Base-by-base conservation (phyloP, 805 yeast species). In the Saturnispora besseyi region DNA sequence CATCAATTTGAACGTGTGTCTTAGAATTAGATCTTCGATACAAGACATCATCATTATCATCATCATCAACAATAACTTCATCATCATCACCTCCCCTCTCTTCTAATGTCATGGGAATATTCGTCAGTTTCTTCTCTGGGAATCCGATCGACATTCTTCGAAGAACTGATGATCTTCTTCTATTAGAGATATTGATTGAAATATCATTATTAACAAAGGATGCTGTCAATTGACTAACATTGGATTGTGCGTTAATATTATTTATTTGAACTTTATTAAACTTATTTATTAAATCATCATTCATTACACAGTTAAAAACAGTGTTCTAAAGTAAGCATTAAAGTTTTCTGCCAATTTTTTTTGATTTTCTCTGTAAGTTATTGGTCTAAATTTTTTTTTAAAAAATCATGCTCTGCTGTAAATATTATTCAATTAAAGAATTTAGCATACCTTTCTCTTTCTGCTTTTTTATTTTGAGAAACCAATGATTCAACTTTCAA, bases 381-480 rank as follows among this genome's bases (percentile, higher is more conserved):
- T 18, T 18, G 21, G 11, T n/a, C 13, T 36, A 8, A 15, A 36
- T 9, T 36, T 21, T 36, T 12, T 36, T 18, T 10, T 8, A 6
- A 7, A 36, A 18, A 26, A 26, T 6, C 6, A 26, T 6, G 29
- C 29, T 26, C 29, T 8, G 29, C 29, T 26, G 9, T 26, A 26
- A 8, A 30, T 33, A 12, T 4, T 5, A 18, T 18, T 51, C 46
- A 63, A 29, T 64, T 63, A 58, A 85, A 85, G 61, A 85, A 84
- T 61, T 79, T 83, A 15, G 87, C 74, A 54, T 79, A 76, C 51
- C 72, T 78, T 45, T 74, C 73, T 59, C 72, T 76, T 52, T 80
- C 81, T 13, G 69, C 70, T 37, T 70, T 68, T 59, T 77, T 81
- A 36, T 67, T 64, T 32, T 68, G 65, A 26, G 72, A 71, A 2